Evolutionary conservation across 192 early-diverging fungal species (phyloP).

Genomic region (Gigaspora rosea): DNA sequence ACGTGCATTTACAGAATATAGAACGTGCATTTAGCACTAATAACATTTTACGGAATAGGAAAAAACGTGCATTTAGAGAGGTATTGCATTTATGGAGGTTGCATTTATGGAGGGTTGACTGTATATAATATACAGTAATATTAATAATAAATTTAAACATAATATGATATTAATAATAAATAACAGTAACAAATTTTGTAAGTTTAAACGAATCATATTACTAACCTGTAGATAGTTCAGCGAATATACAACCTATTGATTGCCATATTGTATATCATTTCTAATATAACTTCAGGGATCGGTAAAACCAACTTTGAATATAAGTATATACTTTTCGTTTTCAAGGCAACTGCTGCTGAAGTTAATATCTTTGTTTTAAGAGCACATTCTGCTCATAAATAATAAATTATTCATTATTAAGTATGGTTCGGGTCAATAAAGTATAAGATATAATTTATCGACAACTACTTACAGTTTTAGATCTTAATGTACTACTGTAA

Average conservation of each 20-base stretch:
- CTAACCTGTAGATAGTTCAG: constrained; percentile 79
- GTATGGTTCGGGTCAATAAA: background rate
- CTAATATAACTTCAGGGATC: constrained; percentile 95
- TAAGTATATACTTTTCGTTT: constrained; percentile 93
- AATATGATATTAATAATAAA: too few relatives aligned
- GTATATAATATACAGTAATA: constrained; percentile 67
- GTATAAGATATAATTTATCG: background rate
- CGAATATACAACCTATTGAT: constrained; percentile 98
- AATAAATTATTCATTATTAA: background rate
- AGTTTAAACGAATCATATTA: too few relatives aligned
- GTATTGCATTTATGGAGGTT: too few relatives aligned
- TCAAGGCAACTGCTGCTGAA: constrained; percentile 95
- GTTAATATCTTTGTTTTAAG: constrained; percentile 96
- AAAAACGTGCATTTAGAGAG: too few relatives aligned
- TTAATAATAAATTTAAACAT: too few relatives aligned
- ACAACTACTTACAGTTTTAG: constrained; percentile 85
- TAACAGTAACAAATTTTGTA: too few relatives aligned
- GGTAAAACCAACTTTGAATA: constrained; percentile 95
- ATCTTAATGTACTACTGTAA: constrained; percentile 96
- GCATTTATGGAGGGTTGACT: too few relatives aligned
- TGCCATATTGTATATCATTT: constrained; percentile 80
- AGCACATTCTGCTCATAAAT: constrained; percentile 70
- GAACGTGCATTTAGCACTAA: too few relatives aligned
- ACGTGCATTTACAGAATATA: too few relatives aligned
- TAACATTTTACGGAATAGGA: too few relatives aligned